phyloP scores from a whole-genome alignment of 768 basidiomycete species.

The Lactarius pseudohatsudake region DNA sequence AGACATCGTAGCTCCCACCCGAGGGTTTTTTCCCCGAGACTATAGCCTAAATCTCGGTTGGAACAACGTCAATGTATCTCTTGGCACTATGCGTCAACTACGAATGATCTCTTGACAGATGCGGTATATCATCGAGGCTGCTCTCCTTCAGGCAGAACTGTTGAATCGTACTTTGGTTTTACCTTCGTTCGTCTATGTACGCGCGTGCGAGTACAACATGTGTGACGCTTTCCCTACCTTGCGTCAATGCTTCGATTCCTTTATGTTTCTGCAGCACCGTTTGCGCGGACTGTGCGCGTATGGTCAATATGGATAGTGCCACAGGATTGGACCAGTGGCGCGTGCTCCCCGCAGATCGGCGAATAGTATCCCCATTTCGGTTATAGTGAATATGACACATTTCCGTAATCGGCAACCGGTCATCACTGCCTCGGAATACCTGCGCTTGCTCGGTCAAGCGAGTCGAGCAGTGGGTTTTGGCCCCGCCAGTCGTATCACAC shows the following conservation, averaged over 20 bases:
- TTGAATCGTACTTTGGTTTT: conserved; percentile 46
- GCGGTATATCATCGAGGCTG: conserved; percentile 50
- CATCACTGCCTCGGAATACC: conserved; percentile 43
- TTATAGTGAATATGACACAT: conserved; percentile 45
- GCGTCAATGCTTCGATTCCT: neutral
- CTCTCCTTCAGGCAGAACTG: conserved; percentile 43
- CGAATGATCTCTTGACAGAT: conserved; percentile 35
- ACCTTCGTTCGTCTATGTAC: conserved; percentile 48
- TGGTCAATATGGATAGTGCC: conserved; percentile 47
- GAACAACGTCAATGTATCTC: conserved; percentile 45
- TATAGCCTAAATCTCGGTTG: conserved; percentile 47
- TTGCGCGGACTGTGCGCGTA: conserved; percentile 42
- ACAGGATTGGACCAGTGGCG: conserved; percentile 45
- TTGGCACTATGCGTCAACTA: neutral
- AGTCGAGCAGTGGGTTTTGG: conserved; percentile 43
- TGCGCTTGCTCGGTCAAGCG: conserved; percentile 43
- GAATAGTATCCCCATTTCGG: conserved; percentile 39
- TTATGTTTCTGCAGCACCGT: conserved; percentile 32
- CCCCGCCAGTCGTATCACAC: conserved; percentile 38
- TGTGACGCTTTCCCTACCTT: conserved; percentile 26
- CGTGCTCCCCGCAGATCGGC: conserved; percentile 38
- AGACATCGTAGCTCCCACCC: conserved; percentile 39
- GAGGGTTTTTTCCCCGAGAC: conserved; percentile 45
- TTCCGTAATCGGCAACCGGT: conserved; percentile 41
- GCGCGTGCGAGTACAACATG: conserved; percentile 45